Conservation (phyloP, 768 basidiomycete species). For the Mycena indigotica region DNA sequence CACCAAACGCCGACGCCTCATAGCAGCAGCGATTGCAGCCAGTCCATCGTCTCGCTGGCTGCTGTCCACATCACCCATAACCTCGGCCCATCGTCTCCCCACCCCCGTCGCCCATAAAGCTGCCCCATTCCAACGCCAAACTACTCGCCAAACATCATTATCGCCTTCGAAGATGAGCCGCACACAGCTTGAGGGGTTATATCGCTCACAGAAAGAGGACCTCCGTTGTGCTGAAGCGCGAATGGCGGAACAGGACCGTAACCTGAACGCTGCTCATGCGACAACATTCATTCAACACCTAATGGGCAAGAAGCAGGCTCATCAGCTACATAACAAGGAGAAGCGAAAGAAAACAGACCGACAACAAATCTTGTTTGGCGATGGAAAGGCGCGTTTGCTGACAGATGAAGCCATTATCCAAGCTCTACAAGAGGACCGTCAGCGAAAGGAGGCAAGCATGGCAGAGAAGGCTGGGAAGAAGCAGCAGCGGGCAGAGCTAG, state of each 20-base stretch:
- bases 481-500: constrained; percentile 20
- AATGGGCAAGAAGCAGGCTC: neutral
- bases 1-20: neutral
- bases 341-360: constrained; percentile 47
- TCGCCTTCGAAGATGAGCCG: neutral
- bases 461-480: constrained; percentile 44
- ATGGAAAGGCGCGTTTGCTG: neutral
- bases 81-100: neutral
- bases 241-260: neutral
- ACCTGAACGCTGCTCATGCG: neutral
- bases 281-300: neutral
- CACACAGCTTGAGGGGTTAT: neutral
- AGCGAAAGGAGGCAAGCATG: neutral
- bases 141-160: neutral
- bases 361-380: neutral
- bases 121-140: neutral
- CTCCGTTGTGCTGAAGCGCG: neutral
- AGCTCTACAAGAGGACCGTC: neutral
- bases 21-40: neutral
- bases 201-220: neutral
- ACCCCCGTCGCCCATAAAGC: neutral
- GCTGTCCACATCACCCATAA: neutral
- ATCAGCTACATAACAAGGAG: neutral
- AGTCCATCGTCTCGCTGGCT: neutral
- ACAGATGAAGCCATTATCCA: constrained; percentile 46